Conservation (phyloP, 2,329 filamentous ascomycete genomes). For the Phaeophleospora eucalypticola region DNA sequence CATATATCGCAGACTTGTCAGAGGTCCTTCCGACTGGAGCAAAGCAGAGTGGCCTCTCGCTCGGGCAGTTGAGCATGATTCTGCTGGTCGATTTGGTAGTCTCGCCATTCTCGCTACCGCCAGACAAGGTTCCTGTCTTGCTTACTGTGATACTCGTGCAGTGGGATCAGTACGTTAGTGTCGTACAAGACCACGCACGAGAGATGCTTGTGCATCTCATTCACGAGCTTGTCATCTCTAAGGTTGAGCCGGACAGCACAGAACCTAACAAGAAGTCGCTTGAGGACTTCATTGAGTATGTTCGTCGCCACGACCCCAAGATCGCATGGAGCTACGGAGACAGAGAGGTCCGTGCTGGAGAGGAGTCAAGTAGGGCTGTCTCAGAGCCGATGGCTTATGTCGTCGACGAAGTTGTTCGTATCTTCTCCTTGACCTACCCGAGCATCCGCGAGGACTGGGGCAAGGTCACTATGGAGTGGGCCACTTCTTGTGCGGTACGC, state of each 20-base stretch:
- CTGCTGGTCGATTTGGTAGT: constrained; percentile 95
- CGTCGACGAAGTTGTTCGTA: constrained; percentile 73
- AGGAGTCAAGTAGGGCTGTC: constrained; percentile 69
- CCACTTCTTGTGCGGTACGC: constrained; percentile 90
- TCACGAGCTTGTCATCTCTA: constrained; percentile 84
- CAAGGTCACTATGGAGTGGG: constrained; percentile 86
- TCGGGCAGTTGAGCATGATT: constrained; percentile 89
- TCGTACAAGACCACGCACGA: constrained; percentile 92
- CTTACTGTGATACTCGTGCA: constrained; percentile 88
- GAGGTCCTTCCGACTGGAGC: constrained; percentile 78
- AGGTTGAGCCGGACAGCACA: constrained; percentile 66
- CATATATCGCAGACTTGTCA: constrained; percentile 82
- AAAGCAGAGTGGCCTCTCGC: constrained; percentile 80
- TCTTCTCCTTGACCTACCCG: constrained; percentile 80
- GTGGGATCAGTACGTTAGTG: constrained; percentile 94
- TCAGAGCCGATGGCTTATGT: constrained; percentile 83
- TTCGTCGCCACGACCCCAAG: constrained; percentile 75
- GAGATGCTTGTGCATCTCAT: constrained; percentile 98
- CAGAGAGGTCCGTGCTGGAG: constrained; percentile 64
- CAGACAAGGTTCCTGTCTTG: constrained; percentile 77
- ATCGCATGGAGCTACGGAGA: constrained; percentile 96
- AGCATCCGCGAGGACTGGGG: constrained; percentile 89
- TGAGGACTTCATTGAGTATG: constrained; percentile 80
- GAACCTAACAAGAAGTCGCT: constrained; percentile 68
- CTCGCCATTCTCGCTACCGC: constrained; percentile 73